phyloP scores from a whole-genome alignment of 2,329 filamentous ascomycete genomes.

The Epichloe sibirici region DNA sequence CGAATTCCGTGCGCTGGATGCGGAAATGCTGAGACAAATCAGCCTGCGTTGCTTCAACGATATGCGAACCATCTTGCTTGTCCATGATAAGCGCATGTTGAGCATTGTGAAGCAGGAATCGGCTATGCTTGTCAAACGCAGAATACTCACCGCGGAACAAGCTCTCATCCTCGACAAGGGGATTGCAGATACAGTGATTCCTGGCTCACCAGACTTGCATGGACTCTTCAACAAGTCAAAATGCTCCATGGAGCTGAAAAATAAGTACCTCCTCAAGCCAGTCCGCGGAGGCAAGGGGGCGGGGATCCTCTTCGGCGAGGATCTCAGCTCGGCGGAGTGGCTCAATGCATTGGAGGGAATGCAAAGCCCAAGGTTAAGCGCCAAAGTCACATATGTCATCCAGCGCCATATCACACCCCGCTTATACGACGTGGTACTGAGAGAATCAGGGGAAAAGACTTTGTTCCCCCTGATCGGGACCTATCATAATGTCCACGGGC shows the following conservation, averaged over 20 bases:
- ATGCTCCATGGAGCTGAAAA: slow-evolving; percentile 8
- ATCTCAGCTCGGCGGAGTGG: slow-evolving; percentile 20
- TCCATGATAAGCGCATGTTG: slow-evolving; percentile 31
- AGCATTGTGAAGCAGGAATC: slow-evolving; percentile 26
- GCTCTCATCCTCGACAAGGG: slow-evolving; percentile 14
- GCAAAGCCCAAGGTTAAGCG: not conserved
- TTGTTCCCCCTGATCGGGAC: slow-evolving; percentile 22
- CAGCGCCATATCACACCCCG: slow-evolving; percentile 19
- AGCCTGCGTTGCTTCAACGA: slow-evolving; percentile 28
- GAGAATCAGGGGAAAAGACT: slow-evolving; percentile 12
- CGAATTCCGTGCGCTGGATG: slow-evolving; percentile 20
- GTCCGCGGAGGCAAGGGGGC: slow-evolving; percentile 27
- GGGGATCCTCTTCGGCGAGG: slow-evolving; percentile 28
- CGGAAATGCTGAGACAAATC: slow-evolving; percentile 22
- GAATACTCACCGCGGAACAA: slow-evolving; percentile 17
- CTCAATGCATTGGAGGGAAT: slow-evolving; percentile 11
- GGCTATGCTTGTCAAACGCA: slow-evolving; percentile 11
- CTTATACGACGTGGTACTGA: slow-evolving; percentile 21
- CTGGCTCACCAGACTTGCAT: slow-evolving; percentile 16
- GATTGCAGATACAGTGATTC: slow-evolving; percentile 22
- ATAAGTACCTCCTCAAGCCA: slow-evolving; percentile 25
- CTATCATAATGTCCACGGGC: slow-evolving; percentile 18
- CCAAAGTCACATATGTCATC: slow-evolving; percentile 14
- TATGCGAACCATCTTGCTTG: slow-evolving; percentile 25
- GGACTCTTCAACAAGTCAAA: slow-evolving; percentile 10